Percentiles rank a stretch among this genome's conserved stretches.
These are phyloP conservation scores for Phlebiopsis flavidoalba DNA, from an alignment of 768 basidiomycete species.

Conservation along the genomic window DNA sequence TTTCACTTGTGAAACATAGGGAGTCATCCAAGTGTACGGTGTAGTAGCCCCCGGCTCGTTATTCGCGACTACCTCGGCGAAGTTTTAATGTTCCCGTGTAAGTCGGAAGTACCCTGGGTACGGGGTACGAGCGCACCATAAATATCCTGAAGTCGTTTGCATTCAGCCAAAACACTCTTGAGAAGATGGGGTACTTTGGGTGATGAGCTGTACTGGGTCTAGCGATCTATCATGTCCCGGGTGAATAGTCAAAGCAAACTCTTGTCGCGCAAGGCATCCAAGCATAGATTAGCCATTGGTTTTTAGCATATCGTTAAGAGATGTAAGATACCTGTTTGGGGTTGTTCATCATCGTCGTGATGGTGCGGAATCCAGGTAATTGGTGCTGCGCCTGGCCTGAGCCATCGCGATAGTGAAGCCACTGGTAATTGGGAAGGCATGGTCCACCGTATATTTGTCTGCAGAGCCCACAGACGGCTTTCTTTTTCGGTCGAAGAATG, in stretches of 20 bases:
- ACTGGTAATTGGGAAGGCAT: slow-evolving; percentile 52
- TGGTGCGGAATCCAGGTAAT: slow-evolving; percentile 27
- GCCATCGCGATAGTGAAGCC: slow-evolving; percentile 52
- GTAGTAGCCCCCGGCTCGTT: slow-evolving; percentile 7
- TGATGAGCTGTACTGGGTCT: slow-evolving; percentile 38
- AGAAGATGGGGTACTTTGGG: slow-evolving; percentile 45
- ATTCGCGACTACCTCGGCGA: slow-evolving; percentile 4
- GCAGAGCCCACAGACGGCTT: slow-evolving; percentile 26
- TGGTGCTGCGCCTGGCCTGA: slow-evolving; percentile 40
- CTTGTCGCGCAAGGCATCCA: slow-evolving; percentile 25
- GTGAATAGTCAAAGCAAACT: slow-evolving; percentile 49
- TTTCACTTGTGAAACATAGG: slow-evolving; percentile 5
- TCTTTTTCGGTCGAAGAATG: slow-evolving; percentile 36
- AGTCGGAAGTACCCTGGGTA: slow-evolving; percentile 1
- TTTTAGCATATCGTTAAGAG: background rate
- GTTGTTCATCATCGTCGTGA: slow-evolving; percentile 27
- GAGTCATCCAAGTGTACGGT: slow-evolving; percentile 14
- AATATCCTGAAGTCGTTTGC: slow-evolving; percentile 48
- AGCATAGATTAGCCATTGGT: background rate
- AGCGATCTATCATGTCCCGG: slow-evolving; percentile 32
- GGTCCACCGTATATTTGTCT: slow-evolving; percentile 44
- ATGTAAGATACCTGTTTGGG: slow-evolving; percentile 35
- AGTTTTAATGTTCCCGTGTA: background rate
- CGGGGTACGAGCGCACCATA: slow-evolving; percentile 35
- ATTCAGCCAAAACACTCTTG: slow-evolving; percentile 45